These are phyloP conservation scores for Ogataea corticis DNA, from an alignment of 805 yeast genomes.

Conservation along the genomic window DNA sequence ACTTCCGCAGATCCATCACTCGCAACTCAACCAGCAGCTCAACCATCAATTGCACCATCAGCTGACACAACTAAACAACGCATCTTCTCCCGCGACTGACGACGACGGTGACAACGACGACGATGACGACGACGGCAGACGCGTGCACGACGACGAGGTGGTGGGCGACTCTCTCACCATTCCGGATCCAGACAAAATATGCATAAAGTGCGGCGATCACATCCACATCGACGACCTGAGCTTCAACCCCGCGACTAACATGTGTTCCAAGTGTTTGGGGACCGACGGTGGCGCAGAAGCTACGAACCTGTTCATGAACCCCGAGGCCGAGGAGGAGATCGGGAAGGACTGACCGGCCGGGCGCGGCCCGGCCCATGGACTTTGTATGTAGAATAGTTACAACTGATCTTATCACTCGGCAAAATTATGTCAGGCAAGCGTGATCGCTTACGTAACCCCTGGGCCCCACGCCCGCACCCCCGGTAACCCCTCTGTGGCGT, in stretches of 20 bases:
- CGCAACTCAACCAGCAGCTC: slow-evolving; percentile 33
- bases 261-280: slow-evolving; percentile 28
- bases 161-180: slow-evolving; percentile 27
- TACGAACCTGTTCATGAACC: slow-evolving; percentile 26
- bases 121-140: slow-evolving; percentile 8
- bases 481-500: no score
- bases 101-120: slow-evolving; percentile 17
- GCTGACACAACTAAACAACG: slow-evolving; percentile 11
- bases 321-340: slow-evolving; percentile 23
- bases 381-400: no score
- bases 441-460: no score
- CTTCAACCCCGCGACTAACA: slow-evolving; percentile 29
- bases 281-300: slow-evolving; percentile 20
- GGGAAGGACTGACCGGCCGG: slow-evolving; percentile 11
- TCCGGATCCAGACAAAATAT: slow-evolving; percentile 30
- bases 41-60: slow-evolving; percentile 30
- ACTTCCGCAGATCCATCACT: slow-evolving; percentile 28
- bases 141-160: slow-evolving; percentile 16
- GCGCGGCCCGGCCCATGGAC: no score
- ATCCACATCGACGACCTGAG: slow-evolving; percentile 31
- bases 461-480: no score
- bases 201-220: slow-evolving; percentile 28
- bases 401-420: no score
- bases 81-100: slow-evolving; percentile 13
- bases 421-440: no score